Base-by-base conservation (phyloP, 768 basidiomycete genomes). In the Boletellus emodensis region DNA sequence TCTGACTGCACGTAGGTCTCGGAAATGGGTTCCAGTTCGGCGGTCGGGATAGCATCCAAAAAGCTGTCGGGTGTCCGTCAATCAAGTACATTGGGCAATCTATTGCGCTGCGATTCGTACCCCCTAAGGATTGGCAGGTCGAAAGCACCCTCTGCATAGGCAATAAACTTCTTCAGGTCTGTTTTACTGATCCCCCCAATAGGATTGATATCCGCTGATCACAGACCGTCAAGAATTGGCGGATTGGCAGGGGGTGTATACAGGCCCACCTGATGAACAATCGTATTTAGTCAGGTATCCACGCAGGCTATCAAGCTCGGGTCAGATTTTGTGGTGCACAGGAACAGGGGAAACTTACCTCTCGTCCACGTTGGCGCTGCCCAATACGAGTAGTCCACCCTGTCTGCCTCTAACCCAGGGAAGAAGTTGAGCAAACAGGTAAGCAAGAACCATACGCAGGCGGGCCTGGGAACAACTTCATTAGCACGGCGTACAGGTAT, bases 231-330 rank as follows among this genome's bases (percentile, higher is more conserved):
- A 51, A 44, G n/a, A 35, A 14, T 4, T 32, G 5, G 36, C 13
- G 3, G 13, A 5, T 1, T 11, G 13, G 11, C 14, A n/a, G 12
- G 1, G 17, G 13, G 0, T 13, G 34, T 35, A 11, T 8, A 39
- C 8, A 14, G 30, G 58, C 72, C 37, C 55, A 86, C 89, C 87
- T 7, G 90, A 91, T 4, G 90, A 95, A 61, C 87, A 98, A 66
- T 99, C 96, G 65, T 98, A 98, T 72, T 99, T 98, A 1, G 96
- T 99, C 52, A 96, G 73, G 67, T 98, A 99, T 6, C 96, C 96
- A 46, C 96, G 83, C 49, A 98, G 77, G 72, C 94, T 94, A 45
- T 39, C 40, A 40, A 39, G 10, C 4, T 40, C 18, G 33, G 40
- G 44, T 46, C 39, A n/a, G 15, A 34, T 17, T 7, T 15, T 17